These are phyloP conservation scores for Penicillium sp. DNA, from an alignment of 2,329 filamentous ascomycete species.

Conservation along the genomic window DNA sequence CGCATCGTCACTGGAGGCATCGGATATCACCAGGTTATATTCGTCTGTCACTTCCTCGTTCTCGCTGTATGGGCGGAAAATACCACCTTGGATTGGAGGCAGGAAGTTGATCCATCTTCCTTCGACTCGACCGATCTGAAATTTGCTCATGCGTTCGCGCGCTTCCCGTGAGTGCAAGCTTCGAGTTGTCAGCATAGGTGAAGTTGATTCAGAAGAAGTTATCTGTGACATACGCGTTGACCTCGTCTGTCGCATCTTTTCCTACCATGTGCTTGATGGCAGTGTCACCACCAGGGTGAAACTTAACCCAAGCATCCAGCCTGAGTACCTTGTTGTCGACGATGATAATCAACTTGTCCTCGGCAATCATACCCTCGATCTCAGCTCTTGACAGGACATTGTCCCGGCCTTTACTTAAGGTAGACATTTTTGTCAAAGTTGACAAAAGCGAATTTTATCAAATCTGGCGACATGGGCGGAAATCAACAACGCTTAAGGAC, in stretches of 20 bases:
- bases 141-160: slow-evolving; percentile 72
- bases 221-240: slow-evolving; percentile 69
- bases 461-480: background rate
- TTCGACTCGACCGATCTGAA: slow-evolving; percentile 79
- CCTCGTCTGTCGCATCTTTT: slow-evolving; percentile 88
- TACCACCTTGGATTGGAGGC: slow-evolving; percentile 87
- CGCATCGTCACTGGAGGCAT: slow-evolving; percentile 53
- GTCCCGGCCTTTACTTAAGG: slow-evolving; percentile 8
- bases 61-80: slow-evolving; percentile 61
- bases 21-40: slow-evolving; percentile 28
- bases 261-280: slow-evolving; percentile 90
- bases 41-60: slow-evolving; percentile 45
- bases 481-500: background rate
- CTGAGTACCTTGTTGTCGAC: slow-evolving; percentile 78
- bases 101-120: slow-evolving; percentile 84
- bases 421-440: background rate
- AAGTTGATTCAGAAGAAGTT: too few species aligned
- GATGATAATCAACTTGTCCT: slow-evolving; percentile 75
- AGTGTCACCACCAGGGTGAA: slow-evolving; percentile 87
- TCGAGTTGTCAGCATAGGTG: background rate
- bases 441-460: background rate
- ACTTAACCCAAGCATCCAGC: slow-evolving; percentile 82
- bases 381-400: slow-evolving; percentile 37
- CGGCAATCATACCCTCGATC: slow-evolving; percentile 78
- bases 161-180: slow-evolving; percentile 84